Base-by-base conservation (phyloP, 2,329 filamentous ascomycete species). In the Venturia oleaginea region DNA sequence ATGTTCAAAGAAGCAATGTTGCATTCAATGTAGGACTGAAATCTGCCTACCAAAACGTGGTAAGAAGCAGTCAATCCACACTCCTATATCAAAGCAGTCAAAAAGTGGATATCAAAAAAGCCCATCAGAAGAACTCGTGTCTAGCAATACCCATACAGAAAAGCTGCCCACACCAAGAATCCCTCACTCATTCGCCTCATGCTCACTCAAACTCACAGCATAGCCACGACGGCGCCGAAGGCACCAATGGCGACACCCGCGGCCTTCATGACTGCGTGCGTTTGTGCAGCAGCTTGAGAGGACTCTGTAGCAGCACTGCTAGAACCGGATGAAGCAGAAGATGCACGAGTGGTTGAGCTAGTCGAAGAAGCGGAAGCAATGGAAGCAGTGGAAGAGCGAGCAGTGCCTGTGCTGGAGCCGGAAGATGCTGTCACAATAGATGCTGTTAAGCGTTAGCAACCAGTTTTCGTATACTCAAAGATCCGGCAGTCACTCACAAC, bases 171-270 rank as follows among this genome's bases (percentile, higher is more conserved):
- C n/a, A n/a, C n/a, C n/a, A n/a, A n/a, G n/a, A n/a, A n/a, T n/a
- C n/a, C n/a, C n/a, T n/a, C n/a, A n/a, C n/a, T n/a, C 24, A 54
- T 54, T 6, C 15, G 15, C 27, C 1, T 24, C 57, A 24, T 4
- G 7, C 2, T 40, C n/a, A 11, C 27, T n/a, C 27, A 32, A n/a
- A 57, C 34, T 57, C 37, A 63, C 51, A 63, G 17, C 62, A 63
- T 54, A 32, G 62, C 62, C 32, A 63, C 62, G 0, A 43, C 48
- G 51, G 46, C 62, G 11, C 46, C 62, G 17, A 63, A 63, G 2
- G 55, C n/a, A 42, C 46, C 62, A n/a, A 63, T 24, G 4, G 62
- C 62, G 4, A 63, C 62, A n/a, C 62, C 62, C 4, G 46, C 62
- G 34, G 38, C 62, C 48, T 63, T 57, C 4, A 63, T 30, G 8